These are phyloP conservation scores for Saturnispora galanensis DNA, from an alignment of 805 yeast genomes.

Conservation along the genomic window DNA sequence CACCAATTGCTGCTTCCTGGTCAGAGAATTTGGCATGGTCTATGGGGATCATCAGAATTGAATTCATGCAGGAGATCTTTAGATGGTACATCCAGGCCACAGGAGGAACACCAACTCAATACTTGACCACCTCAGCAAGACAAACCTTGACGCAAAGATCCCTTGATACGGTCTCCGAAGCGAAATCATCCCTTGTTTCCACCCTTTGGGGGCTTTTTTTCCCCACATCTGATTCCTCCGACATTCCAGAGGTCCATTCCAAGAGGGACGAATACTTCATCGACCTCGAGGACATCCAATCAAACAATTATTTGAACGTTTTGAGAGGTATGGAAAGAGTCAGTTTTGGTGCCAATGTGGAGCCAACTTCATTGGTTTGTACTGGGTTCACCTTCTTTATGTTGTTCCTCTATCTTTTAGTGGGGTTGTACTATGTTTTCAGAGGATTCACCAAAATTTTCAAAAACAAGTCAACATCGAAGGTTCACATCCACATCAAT, in stretches of 20 bases:
- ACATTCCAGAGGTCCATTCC: background rate
- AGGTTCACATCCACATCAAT: constrained; percentile 2
- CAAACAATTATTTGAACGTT: constrained; percentile 52
- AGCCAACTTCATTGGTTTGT: constrained; percentile 70
- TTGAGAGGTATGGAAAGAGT: constrained; percentile 82
- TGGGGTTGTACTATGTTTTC: constrained; percentile 46
- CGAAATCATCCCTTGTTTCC: constrained; percentile 8
- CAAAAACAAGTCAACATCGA: background rate
- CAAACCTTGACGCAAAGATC: constrained; percentile 73
- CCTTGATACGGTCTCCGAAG: constrained; percentile 17
- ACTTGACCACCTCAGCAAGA: constrained; percentile 48
- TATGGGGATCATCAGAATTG: constrained; percentile 73
- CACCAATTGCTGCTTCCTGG: constrained; percentile 93
- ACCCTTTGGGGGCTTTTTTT: constrained; percentile 13
- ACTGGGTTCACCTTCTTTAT: constrained; percentile 86
- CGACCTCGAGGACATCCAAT: constrained; percentile 29
- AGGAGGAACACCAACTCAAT: constrained; percentile 75
- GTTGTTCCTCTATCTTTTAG: constrained; percentile 62
- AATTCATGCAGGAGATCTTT: constrained; percentile 76
- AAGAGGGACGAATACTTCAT: constrained; percentile 5
- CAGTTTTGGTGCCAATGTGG: constrained; percentile 68
- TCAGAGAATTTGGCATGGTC: constrained; percentile 90
- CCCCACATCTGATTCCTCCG: constrained; percentile 11
- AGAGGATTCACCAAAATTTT: constrained; percentile 23
- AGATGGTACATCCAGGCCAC: constrained; percentile 83